phyloP scores from a whole-genome alignment of 352 stramenopile species.

The Phytophthora meadii region DNA sequence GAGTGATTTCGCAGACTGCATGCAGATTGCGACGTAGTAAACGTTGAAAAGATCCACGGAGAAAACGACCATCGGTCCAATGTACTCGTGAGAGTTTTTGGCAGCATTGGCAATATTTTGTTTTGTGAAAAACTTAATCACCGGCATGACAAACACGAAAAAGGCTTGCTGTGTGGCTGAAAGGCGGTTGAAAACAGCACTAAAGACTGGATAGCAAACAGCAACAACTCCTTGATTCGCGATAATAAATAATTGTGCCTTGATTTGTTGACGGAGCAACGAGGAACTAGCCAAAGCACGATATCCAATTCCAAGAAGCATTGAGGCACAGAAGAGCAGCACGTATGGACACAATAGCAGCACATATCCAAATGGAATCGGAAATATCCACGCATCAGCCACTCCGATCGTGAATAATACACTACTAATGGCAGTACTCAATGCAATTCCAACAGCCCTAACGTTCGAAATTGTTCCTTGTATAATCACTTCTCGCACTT shows the following conservation, averaged over 20 bases:
- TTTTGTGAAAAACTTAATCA: slow-evolving; percentile 33
- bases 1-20: slow-evolving; percentile 7
- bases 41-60: slow-evolving; percentile 22
- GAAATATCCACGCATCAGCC: slow-evolving; percentile 8
- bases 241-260: slow-evolving; percentile 19
- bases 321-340: slow-evolving; percentile 4
- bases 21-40: slow-evolving; percentile 15
- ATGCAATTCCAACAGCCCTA: slow-evolving; percentile 6
- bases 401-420: slow-evolving; percentile 12
- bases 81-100: slow-evolving; percentile 21
- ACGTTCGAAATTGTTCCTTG: slow-evolving; percentile 11
- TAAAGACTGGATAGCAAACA: slow-evolving; percentile 27
- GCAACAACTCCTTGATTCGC: slow-evolving; percentile 19
- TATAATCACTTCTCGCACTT: slow-evolving; percentile 16
- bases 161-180: slow-evolving; percentile 1
- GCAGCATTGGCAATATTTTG: slow-evolving; percentile 24
- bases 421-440: slow-evolving; percentile 2
- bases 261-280: slow-evolving; percentile 15
- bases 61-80: slow-evolving; percentile 13
- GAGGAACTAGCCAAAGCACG: neutral
- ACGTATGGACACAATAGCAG: slow-evolving; percentile 11
- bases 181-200: slow-evolving; percentile 20
- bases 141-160: slow-evolving; percentile 20
- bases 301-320: slow-evolving; percentile 10
- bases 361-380: slow-evolving; percentile 24